Conservation (phyloP, 371 early-diverging fungal species). For the Apophysomyces ossiformis region DNA sequence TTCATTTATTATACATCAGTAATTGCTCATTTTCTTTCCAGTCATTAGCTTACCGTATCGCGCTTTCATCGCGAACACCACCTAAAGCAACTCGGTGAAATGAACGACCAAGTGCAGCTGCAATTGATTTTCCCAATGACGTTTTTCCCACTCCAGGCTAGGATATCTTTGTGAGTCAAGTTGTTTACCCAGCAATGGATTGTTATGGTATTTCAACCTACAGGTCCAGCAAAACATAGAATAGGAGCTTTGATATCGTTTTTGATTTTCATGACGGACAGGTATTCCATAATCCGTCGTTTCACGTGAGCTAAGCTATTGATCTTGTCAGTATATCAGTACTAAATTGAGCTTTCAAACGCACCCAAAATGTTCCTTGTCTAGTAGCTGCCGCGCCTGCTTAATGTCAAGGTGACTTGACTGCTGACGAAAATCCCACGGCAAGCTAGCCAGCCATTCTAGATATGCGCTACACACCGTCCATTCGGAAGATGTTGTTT, state of each 20-base stretch:
- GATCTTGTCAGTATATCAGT: not conserved
- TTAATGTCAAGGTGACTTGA: constrained; percentile 71
- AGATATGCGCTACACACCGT: constrained; percentile 79
- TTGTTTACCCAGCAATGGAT: too few species aligned
- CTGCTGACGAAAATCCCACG: constrained; percentile 65
- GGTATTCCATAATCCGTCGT: constrained; percentile 79
- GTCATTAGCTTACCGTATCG: constrained; percentile 58
- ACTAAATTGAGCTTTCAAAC: not conserved
- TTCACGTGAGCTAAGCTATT: constrained; percentile 75
- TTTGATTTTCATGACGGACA: constrained; percentile 82
- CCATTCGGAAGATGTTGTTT: constrained; percentile 80
- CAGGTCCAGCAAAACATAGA: constrained; percentile 79
- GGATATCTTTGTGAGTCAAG: too few species aligned
- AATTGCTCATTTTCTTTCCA: too few species aligned
- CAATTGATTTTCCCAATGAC: constrained; percentile 80
- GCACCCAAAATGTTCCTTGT: constrained; percentile 81
- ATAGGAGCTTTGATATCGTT: constrained; percentile 85
- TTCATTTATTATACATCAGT: not conserved
- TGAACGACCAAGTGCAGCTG: constrained; percentile 77
- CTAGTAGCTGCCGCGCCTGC: constrained; percentile 67
- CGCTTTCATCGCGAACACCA: constrained; percentile 89
- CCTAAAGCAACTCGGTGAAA: constrained; percentile 88
- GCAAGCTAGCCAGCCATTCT: constrained; percentile 78
- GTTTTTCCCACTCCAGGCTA: constrained; percentile 88
- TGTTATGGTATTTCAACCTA: constrained; percentile 18